Evolutionary conservation across 495 filamentous ascomycete species (phyloP), one percentile per base, ranked within the genome.

Genomic region (Cairneyella variabilis): DNA sequence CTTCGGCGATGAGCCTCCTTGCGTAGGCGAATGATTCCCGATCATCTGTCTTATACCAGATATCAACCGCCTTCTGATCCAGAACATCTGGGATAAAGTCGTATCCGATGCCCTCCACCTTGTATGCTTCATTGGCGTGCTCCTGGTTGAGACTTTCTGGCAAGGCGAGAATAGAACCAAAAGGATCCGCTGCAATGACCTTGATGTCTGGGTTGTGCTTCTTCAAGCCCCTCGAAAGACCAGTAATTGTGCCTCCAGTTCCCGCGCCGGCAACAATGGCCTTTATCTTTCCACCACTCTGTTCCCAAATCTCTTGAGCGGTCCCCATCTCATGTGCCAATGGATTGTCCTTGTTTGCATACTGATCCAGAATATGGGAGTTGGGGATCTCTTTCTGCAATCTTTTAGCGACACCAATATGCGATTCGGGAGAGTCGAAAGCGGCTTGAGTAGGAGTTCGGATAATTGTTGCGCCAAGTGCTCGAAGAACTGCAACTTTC

Each of bases 41-140:
- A 58, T 99, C 93, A 34, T 89, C 88, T 2, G 93, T 97, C 77
- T 99, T 99, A 69, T 96, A 95, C 93, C 93, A 99, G 59, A 85
- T 84, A 66, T 96, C 85, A n/a, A 99, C 88, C 20, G 77, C 66
- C 8, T 83, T 66, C 56, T 84, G 89, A 60, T 95, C 85, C 21
- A 99, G 78, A 0, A 99, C 93, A 32, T 96, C 86, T 4, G 93
- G 93, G 48, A 97, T 87, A 64, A 99, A 99, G 64, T 99, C 93
- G 64, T 99, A 99, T 20, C 93, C 93, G 63, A 99, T 97, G 18
- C 93, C 93, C 72, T 99, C 93, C 0, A 99, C 93, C 72, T 97
- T 97, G 66, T 99, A 99, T 4, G 87, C 76, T 58, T 88, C 85
- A 64, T 96, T 89, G 27, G 76, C 80, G 57, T 86, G 78, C 52